Percentiles rank a stretch among this genome's conserved stretches.
Conservation (phyloP, 2,329 filamentous ascomycete species). For the Beauveria asiatica region DNA sequence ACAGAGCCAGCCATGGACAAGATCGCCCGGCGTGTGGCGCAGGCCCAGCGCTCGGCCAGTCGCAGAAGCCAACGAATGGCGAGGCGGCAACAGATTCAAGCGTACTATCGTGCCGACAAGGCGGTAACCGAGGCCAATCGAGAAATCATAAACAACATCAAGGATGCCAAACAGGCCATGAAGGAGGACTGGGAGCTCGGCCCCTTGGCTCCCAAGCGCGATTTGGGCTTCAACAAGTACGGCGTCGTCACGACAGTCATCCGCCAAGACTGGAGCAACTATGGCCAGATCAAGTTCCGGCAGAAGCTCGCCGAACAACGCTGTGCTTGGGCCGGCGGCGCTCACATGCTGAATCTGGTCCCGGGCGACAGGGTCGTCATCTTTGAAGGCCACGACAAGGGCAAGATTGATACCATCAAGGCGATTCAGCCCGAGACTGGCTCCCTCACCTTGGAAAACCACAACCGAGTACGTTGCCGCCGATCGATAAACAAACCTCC, state of each 20-base stretch:
- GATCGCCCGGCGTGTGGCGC: slow-evolving; percentile 55
- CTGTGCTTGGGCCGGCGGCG: slow-evolving; percentile 47
- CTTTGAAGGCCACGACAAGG: slow-evolving; percentile 67
- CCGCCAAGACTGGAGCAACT: slow-evolving; percentile 28
- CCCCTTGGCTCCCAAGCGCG: slow-evolving; percentile 66
- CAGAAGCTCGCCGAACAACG: slow-evolving; percentile 32
- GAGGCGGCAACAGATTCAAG: slow-evolving; percentile 23
- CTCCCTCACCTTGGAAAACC: slow-evolving; percentile 50
- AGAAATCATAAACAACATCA: slow-evolving; percentile 28
- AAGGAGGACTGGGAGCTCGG: slow-evolving; percentile 74
- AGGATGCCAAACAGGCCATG: slow-evolving; percentile 41
- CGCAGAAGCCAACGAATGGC: slow-evolving; percentile 35
- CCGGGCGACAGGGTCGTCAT: slow-evolving; percentile 60
- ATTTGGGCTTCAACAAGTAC: slow-evolving; percentile 55
- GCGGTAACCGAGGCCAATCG: slow-evolving; percentile 22
- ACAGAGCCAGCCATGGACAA: slow-evolving; percentile 55
- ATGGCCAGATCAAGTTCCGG: slow-evolving; percentile 21
- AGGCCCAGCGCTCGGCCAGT: slow-evolving; percentile 56
- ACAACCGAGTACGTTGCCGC: slow-evolving; percentile 51
- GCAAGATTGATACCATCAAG: slow-evolving; percentile 69
- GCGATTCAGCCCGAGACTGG: slow-evolving; percentile 46
- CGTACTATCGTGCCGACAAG: slow-evolving; percentile 23
- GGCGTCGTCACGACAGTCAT: slow-evolving; percentile 41
- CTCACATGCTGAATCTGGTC: slow-evolving; percentile 35
- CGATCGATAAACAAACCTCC: not conserved